Evolutionary conservation across 129 eudicot genomes (phyloP), one percentile per base, ranked within the genome.

Genomic region (Artemisia annua): DNA sequence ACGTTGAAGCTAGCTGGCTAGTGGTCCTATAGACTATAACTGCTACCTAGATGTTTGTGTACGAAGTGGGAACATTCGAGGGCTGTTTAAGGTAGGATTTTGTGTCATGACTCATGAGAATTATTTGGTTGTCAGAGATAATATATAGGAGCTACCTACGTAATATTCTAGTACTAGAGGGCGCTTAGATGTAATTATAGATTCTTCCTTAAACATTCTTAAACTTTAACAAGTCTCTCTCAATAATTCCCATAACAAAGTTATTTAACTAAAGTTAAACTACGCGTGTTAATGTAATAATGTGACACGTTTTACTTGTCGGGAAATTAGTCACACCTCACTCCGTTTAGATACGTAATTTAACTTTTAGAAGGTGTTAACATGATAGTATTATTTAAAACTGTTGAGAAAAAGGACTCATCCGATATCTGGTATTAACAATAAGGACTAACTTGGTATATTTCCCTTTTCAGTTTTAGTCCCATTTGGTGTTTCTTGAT

Each of bases 211-310:
- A 67, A 67, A 48, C 7, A 30, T 30, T 30, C 39, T 0, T 26
- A 0, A 0, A 28, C 3, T 3, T 28, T 35, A 35, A 35, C 43
- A 35, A 35, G 43, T 35, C 46, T 39, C 0, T 5, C 44, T 39
- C 0, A 39, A 39, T 39, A 39, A 13, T 48, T 14, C 20, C 22
- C 71, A 20, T 19, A 48, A 48, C 63, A 58, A 22, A 58, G 24
- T 20, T 19, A 19, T 57, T 20, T 58, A 2, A 3, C 16, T 8
- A 15, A 64, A 39, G 12, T 64, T 19, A 18, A 67, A 67, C 13
- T 39, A 67, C 11, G 71, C 71, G 71, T 67, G 71, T 48, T 48
- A 48, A 49, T 17, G 30, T 32, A 66, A 66, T 66, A 66, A 66
- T 66, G 71, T 19, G 57, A 66, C 58, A 66, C 71, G 71, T 65